phyloP scores from a whole-genome alignment of 2,329 filamentous ascomycete species.

The Emmonsiellopsis sp. region DNA sequence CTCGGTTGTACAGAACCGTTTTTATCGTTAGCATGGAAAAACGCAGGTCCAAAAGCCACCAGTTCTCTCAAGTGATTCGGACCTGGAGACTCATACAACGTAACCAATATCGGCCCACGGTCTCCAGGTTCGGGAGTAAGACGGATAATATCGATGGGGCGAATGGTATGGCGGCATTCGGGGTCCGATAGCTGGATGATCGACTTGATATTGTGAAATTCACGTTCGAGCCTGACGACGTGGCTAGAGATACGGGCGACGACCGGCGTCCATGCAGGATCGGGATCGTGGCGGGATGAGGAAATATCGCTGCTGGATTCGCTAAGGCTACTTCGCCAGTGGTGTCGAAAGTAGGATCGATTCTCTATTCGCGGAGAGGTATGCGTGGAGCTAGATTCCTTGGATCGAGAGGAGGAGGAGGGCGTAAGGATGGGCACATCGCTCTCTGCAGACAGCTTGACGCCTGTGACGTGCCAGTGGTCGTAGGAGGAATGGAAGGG shows the following conservation, averaged over 20 bases:
- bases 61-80: conserved; percentile 61
- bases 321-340: conserved; percentile 46
- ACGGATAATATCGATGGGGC: conserved; percentile 69
- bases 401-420: conserved; percentile 37
- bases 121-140: conserved; percentile 61
- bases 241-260: conserved; percentile 78
- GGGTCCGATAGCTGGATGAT: conserved; percentile 64
- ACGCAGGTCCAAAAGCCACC: conserved; percentile 70
- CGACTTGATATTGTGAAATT: conserved; percentile 72
- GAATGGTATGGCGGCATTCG: conserved; percentile 65
- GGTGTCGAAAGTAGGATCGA: conserved; percentile 31
- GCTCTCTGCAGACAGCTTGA: conserved; percentile 46
- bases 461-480: conserved; percentile 70
- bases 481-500: conserved; percentile 61
- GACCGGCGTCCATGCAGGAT: conserved; percentile 50
- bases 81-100: conserved; percentile 73
- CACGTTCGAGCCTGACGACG: conserved; percentile 72
- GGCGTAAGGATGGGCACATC: conserved; percentile 17
- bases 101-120: conserved; percentile 62
- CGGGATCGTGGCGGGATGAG: conserved; percentile 30
- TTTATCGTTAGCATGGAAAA: conserved; percentile 50
- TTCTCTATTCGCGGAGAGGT: conserved; percentile 35
- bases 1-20: conserved; percentile 33
- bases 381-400: conserved; percentile 34
- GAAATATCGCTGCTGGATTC: conserved; percentile 37